A percentile compares a stretch with the other conserved stretches of the same genome.
These are phyloP conservation scores for bread wheat (Triticum aestivum) DNA, from an alignment of 176 grass and related monocot genomes.

Conservation along the genomic window IWGSC_CS_RefSeq_v2.1 NC_057814.1:157692761-157693260, in stretches of 20 bases:
- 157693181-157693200: too few relatives aligned
- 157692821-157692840: background rate
- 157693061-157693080: background rate
- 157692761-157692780: too few relatives aligned
- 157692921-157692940: background rate
- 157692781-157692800: background rate
- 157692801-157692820: too few relatives aligned
- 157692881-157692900: constrained; percentile 10
- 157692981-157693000: background rate
- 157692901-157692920: background rate
- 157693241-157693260: background rate
- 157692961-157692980: background rate
- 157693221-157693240: background rate
- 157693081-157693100: background rate
- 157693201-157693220: background rate
- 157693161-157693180: too few relatives aligned
- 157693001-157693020: too few relatives aligned
- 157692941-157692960: constrained; percentile 11
- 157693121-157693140: too few relatives aligned
- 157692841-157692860: background rate
- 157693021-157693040: too few relatives aligned
- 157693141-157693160: too few relatives aligned
- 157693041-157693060: background rate
- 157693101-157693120: too few relatives aligned
- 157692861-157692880: background rate